A percentile compares a stretch with the other conserved stretches of the same genome.
phyloP scores from a whole-genome alignment of 2,329 filamentous ascomycete species.

The Ceratocystis variospora region DNA sequence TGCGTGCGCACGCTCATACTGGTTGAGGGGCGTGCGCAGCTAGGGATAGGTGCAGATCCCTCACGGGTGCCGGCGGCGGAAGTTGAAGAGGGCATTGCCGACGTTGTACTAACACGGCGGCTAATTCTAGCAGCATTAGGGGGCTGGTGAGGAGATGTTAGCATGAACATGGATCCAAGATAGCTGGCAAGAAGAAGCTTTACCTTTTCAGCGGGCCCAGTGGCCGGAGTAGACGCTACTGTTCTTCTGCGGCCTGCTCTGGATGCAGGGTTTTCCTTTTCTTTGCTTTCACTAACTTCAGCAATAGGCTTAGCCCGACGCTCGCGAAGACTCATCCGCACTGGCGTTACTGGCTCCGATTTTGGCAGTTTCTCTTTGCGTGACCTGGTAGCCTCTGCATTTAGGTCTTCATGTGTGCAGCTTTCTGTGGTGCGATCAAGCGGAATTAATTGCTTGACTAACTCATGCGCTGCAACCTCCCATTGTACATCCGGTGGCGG shows the following conservation, averaged over 20 bases:
- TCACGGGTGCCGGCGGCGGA: neutral
- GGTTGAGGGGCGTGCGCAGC: constrained; percentile 4
- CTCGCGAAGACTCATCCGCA: constrained; percentile 58
- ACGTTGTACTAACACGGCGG: constrained; percentile 39
- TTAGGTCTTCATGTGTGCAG: constrained; percentile 64
- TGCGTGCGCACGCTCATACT: constrained; percentile 8
- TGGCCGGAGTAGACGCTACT: constrained; percentile 29
- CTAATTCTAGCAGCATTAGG: constrained; percentile 15
- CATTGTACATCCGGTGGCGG: constrained; percentile 74
- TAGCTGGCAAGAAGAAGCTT: neutral
- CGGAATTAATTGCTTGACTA: constrained; percentile 73
- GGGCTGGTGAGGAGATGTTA: neutral
- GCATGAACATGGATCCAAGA: neutral
- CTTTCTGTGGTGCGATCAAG: constrained; percentile 60
- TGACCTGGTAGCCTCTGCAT: constrained; percentile 49
- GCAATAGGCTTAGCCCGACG: constrained; percentile 48
- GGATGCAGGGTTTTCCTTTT: constrained; percentile 28
- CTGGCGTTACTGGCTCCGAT: constrained; percentile 24
- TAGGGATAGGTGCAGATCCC: neutral
- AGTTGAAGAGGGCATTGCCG: constrained; percentile 25
- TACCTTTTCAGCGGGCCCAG: constrained; percentile 30
- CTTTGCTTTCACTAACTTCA: constrained; percentile 33
- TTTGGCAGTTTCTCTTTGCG: constrained; percentile 51
- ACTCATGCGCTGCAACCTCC: constrained; percentile 68
- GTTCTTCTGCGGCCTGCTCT: constrained; percentile 45